Conservation (phyloP, 768 basidiomycete genomes). For the Aureoboletus auriporus region DNA sequence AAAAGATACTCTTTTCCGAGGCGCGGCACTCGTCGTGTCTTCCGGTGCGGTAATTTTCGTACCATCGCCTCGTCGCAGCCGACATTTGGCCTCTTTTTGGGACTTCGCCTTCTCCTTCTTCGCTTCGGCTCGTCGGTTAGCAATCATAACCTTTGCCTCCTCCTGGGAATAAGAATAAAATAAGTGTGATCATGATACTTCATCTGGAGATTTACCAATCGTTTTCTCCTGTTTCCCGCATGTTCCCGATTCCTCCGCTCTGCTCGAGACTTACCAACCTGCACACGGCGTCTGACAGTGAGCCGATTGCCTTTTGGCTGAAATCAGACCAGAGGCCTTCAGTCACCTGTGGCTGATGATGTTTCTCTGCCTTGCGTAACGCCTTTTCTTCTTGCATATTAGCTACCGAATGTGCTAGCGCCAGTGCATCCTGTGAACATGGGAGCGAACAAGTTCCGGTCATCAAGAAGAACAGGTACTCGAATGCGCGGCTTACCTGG, state of each 20-base stretch:
- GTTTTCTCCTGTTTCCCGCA: constrained; percentile 31
- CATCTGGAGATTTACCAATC: constrained; percentile 34
- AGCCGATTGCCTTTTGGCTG: constrained; percentile 16
- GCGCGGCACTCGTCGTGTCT: constrained; percentile 6
- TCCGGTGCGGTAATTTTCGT: constrained; percentile 10
- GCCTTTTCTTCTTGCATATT: constrained; percentile 42
- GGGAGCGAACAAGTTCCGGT: constrained; percentile 14
- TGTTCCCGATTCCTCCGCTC: constrained; percentile 24
- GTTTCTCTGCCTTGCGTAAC: constrained; percentile 36
- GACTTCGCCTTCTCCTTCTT: constrained; percentile 39
- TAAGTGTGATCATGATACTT: constrained; percentile 5
- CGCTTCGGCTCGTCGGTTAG: constrained; percentile 32
- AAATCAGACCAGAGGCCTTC: constrained; percentile 4
- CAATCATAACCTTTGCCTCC: constrained; percentile 38
- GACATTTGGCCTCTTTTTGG: constrained; percentile 22
- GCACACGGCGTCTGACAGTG: constrained; percentile 10
- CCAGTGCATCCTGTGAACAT: constrained; percentile 40
- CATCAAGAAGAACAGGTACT: constrained; percentile 17
- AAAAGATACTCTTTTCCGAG: constrained; percentile 35
- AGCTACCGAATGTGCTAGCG: constrained; percentile 46
- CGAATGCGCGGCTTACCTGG: constrained; percentile 23
- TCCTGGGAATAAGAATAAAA: constrained; percentile 30
- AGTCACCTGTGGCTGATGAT: constrained; percentile 37
- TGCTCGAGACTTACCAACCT: constrained; percentile 28
- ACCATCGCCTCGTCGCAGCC: constrained; percentile 10